Percentiles rank a stretch among this genome's conserved stretches.
Conservation (phyloP, 1,284 basidiomycete species). For the Rhodotorula sp. region DNA sequence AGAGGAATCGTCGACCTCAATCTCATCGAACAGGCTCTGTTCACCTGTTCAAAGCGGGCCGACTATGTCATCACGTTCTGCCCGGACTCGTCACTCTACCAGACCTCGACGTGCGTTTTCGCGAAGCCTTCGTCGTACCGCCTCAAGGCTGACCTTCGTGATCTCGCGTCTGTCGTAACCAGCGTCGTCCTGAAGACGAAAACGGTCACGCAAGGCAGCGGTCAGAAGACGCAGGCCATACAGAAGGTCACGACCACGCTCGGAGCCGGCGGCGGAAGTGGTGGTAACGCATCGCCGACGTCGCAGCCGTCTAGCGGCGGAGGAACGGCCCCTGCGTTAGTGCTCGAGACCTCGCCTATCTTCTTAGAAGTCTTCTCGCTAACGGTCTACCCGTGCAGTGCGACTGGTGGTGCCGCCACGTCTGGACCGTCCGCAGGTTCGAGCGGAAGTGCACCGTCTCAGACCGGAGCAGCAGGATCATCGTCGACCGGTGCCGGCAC, state of each 20-base stretch:
- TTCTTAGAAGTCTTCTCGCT: background rate
- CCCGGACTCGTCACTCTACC: background rate
- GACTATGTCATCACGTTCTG: slow-evolving; percentile 26
- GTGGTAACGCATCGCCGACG: background rate
- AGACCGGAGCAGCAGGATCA: no score
- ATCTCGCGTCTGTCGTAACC: background rate
- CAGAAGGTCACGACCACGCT: no score
- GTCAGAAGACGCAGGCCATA: background rate
- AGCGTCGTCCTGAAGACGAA: background rate
- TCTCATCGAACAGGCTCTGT: slow-evolving; percentile 2
- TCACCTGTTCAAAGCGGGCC: slow-evolving; percentile 7
- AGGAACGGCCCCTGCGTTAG: background rate
- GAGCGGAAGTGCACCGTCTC: no score
- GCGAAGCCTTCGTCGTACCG: background rate
- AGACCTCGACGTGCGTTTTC: background rate
- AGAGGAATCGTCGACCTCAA: background rate
- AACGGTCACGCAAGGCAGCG: slow-evolving; percentile 3
- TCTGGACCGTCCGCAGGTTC: no score
- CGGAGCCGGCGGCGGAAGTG: no score
- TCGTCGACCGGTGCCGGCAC: no score
- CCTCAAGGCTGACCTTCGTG: background rate
- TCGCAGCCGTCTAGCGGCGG: background rate
- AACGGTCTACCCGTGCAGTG: background rate
- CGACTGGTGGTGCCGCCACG: background rate
- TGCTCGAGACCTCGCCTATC: background rate